Percentiles rank a stretch among this genome's conserved stretches.
Conservation (phyloP, 192 early-diverging fungal species). For the Spizellomyces punctatus region DNA sequence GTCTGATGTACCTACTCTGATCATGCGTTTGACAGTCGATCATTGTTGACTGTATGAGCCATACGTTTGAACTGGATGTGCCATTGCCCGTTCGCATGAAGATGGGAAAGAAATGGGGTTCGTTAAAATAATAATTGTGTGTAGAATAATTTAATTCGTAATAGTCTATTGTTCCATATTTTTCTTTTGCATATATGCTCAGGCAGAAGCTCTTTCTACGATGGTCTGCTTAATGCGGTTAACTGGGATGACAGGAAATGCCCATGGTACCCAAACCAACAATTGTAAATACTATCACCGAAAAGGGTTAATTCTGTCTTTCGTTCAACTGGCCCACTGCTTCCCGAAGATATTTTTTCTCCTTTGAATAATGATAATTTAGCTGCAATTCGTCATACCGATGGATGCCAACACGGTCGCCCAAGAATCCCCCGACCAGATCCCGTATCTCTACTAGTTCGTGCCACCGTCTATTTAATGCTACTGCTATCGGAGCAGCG, state of each 20-base stretch:
- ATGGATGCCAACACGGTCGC: not conserved
- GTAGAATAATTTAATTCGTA: too few species aligned
- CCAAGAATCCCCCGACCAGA: slow-evolving; percentile 9
- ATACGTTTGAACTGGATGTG: slow-evolving; percentile 12
- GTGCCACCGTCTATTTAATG: slow-evolving; percentile 27
- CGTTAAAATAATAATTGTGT: not conserved
- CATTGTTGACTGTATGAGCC: slow-evolving; percentile 22
- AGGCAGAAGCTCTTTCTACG: too few species aligned
- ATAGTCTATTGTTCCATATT: too few species aligned
- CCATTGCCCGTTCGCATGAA: slow-evolving; percentile 14
- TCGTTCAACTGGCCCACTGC: not conserved
- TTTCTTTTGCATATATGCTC: too few species aligned
- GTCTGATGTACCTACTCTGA: too few species aligned
- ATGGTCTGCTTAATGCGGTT: too few species aligned
- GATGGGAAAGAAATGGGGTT: slow-evolving; percentile 16
- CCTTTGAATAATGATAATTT: slow-evolving; percentile 44
- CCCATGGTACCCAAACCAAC: too few species aligned
- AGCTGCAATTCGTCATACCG: slow-evolving; percentile 31
- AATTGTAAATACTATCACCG: too few species aligned
- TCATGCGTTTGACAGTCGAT: not conserved
- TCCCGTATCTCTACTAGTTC: slow-evolving; percentile 27
- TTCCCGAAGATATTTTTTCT: slow-evolving; percentile 21
- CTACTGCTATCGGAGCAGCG: not conserved
- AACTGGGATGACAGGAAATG: too few species aligned
- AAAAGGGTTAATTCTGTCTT: too few species aligned